These are phyloP conservation scores for Graphium sp. DNA, from an alignment of 2,329 filamentous ascomycete genomes.

Conservation along the genomic window DNA sequence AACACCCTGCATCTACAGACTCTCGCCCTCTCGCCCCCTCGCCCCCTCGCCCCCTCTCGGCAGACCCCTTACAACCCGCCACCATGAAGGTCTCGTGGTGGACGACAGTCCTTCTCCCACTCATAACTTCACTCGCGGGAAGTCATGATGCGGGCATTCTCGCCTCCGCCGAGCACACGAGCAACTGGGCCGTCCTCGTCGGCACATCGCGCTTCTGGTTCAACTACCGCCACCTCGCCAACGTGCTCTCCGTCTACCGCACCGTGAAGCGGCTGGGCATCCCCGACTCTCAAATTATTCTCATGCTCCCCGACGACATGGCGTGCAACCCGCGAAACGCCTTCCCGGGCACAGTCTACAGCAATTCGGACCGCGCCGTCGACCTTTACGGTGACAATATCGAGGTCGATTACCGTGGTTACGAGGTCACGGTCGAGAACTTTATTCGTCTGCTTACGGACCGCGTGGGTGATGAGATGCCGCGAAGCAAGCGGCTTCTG, in stretches of 20 bases:
- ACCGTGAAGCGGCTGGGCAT: slow-evolving; percentile 97
- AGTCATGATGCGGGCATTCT: no score
- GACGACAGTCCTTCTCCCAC: no score
- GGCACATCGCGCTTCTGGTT: slow-evolving; percentile 99
- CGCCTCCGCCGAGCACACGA: slow-evolving; percentile 64
- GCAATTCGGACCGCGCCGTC: slow-evolving; percentile 87
- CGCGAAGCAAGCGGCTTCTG: slow-evolving; percentile 79
- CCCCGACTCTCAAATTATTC: slow-evolving; percentile 95
- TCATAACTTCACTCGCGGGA: no score
- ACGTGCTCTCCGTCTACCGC: slow-evolving; percentile 91
- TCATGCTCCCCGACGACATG: slow-evolving; percentile 99
- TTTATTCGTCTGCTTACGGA: slow-evolving; percentile 94
- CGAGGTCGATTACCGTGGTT: slow-evolving; percentile 94
- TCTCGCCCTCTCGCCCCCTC: no score
- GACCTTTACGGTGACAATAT: slow-evolving; percentile 98
- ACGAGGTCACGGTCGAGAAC: slow-evolving; percentile 97
- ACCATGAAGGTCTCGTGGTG: no score
- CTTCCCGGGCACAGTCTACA: slow-evolving; percentile 95
- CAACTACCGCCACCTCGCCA: slow-evolving; percentile 97
- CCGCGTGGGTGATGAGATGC: slow-evolving; percentile 85
- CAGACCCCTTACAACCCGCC: no score
- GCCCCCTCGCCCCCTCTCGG: no score
- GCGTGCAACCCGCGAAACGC: slow-evolving; percentile 97
- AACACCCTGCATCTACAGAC: no score
- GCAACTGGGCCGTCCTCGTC: slow-evolving; percentile 98